phyloP scores from a whole-genome alignment of 306 rosid species.

The Lupinus albus region DNA sequence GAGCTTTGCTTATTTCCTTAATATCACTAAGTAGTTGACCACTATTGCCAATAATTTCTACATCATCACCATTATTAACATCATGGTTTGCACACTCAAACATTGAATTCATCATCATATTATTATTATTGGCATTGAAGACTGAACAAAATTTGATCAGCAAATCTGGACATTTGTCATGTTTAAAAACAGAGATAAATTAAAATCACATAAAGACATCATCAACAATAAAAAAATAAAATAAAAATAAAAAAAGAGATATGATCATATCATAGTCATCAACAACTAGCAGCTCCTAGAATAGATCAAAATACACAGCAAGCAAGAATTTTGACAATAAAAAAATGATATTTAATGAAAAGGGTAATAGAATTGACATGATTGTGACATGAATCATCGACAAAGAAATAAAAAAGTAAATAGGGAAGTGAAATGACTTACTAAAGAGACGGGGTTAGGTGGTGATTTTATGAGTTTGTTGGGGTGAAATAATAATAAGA shows the following conservation, averaged over 20 bases:
- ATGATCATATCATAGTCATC: background rate
- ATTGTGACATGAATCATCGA: background rate
- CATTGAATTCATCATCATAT: constrained; percentile 48
- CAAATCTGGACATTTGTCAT: background rate
- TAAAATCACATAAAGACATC: constrained; percentile 28
- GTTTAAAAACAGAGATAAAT: constrained; percentile 14
- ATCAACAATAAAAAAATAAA: background rate
- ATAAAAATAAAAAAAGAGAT: background rate
- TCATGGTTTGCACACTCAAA: constrained; percentile 39
- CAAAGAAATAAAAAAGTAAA: background rate
- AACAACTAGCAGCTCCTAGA: background rate
- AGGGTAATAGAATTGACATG: constrained; percentile 7
- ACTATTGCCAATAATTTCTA: constrained; percentile 42
- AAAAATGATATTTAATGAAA: background rate
- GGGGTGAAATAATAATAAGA: no score
- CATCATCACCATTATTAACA: constrained; percentile 28
- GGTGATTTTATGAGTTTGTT: background rate
- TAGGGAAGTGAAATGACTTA: constrained; percentile 31
- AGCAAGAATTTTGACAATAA: constrained; percentile 35
- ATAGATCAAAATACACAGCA: constrained; percentile 21
- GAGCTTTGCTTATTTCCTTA: constrained; percentile 81
- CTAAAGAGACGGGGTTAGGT: constrained; percentile 10
- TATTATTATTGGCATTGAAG: constrained; percentile 11
- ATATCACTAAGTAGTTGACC: constrained; percentile 60
- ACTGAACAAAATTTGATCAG: constrained; percentile 28